Evolutionary conservation across 2,329 filamentous ascomycete species (phyloP), one percentile per base, ranked within the genome.

Genomic region (Neonectria faginata): DNA sequence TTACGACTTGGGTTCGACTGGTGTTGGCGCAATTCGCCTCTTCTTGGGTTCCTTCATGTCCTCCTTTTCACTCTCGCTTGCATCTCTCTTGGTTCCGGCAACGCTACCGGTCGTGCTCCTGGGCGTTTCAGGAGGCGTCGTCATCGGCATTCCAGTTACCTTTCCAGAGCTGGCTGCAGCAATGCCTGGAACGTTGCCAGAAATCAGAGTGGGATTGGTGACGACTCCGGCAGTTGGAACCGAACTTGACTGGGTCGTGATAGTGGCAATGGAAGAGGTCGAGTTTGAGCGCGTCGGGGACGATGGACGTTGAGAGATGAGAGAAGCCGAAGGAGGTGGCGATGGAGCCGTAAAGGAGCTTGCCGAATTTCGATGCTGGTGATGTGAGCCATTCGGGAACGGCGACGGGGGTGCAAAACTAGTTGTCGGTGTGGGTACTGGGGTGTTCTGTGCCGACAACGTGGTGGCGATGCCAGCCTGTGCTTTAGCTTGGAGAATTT

Each of bases 71-170:
- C 81, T 82, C 63, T 87, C 86, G 25, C 82, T 85, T 12, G 83
- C 83, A 29, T 90, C 88, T 67, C 88, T 81, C 76, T 90, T 90
- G 16, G 80, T 78, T 31, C 85, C 85, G 3, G 76, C 74, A 50
- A 74, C 74, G 42, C 74, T 71, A 25, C 72, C 72, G 18, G 73
- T 70, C 1, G 74, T 68, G 48, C 75, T 78, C 44, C 85, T 84
- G 6, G 95, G 95, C 3, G 95, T 98, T 77, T 97, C 92, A 1
- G 95, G 96, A 2, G 96, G 95, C 8, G 95, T 97, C 41, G 92
- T 93, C 73, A 97, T 88, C 0, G 94, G 92, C 47, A 97, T 81
- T 0, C 86, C 84, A 0, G 83, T 82, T 3, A 87, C 81, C 72
- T 88, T 88, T 47, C 84, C 85, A 1, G 91, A 92, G 67, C 90